Evolutionary conservation across 441 rosid species (phyloP).

Genomic region (Corymbia calophylla): DNA sequence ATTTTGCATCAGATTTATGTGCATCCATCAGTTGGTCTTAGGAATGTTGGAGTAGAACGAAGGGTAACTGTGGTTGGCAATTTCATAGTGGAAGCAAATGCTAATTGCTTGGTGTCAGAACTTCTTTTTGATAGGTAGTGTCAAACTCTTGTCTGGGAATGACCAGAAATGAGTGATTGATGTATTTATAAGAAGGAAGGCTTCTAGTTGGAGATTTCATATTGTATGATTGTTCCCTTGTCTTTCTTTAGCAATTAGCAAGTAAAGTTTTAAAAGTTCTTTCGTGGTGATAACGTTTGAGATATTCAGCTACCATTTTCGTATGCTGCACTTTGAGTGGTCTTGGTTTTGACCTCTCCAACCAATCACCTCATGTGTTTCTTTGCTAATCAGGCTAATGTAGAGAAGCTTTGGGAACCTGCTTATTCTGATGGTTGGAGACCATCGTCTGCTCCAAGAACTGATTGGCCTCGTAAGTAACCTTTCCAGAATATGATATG

Average conservation of each 20-base stretch:
- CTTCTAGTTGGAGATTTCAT: not conserved
- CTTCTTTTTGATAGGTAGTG: not conserved
- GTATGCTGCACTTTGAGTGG: not conserved
- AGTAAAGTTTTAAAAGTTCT: not conserved
- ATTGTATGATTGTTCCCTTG: not conserved
- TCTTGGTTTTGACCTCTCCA: not conserved
- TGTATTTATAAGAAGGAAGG: not conserved
- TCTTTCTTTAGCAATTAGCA: not conserved
- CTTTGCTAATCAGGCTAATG: constrained; percentile 45
- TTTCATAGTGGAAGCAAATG: not conserved
- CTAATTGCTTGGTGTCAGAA: not conserved
- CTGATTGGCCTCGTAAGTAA: constrained; percentile 77
- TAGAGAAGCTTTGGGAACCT: constrained; percentile 83
- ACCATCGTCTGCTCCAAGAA: constrained; percentile 96
- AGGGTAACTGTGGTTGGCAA: not conserved
- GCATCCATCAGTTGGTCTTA: not conserved
- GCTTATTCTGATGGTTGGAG: constrained; percentile 86
- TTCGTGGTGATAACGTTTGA: not conserved
- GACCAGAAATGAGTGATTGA: not conserved
- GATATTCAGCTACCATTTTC: not conserved
- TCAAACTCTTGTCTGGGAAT: not conserved
- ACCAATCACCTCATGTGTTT: not conserved
- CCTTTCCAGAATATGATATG: not conserved
- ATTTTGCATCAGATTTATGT: not conserved
- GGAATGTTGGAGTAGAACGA: not conserved